Conservation (phyloP, 495 filamentous ascomycete genomes). For the Jackrogersella multiformis region DNA sequence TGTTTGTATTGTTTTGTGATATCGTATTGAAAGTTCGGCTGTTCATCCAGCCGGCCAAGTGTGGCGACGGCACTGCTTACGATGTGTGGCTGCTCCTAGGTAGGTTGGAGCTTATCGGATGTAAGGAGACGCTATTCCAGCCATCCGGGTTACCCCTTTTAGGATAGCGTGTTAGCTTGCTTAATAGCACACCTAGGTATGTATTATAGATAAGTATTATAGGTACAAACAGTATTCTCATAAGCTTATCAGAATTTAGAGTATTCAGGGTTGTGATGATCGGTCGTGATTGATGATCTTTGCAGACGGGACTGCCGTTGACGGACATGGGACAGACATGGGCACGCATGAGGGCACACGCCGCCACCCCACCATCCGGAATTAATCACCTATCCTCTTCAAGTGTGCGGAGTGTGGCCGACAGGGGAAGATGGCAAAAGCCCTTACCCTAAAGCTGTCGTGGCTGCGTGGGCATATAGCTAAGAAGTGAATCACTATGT, state of each 20-base stretch:
- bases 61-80: conserved; percentile 4
- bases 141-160: conserved; percentile 19
- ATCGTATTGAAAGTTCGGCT: not conserved
- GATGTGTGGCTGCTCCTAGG: conserved; percentile 8
- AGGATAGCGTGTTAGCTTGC: conserved; percentile 21
- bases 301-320: conserved; percentile 37
- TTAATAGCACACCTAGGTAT: too few relatives aligned
- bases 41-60: not conserved
- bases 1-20: not conserved
- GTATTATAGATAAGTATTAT: too few relatives aligned
- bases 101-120: not conserved
- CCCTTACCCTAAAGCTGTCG: conserved; percentile 45
- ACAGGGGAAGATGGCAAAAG: conserved; percentile 22
- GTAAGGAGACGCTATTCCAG: conserved; percentile 14
- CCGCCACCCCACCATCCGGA: conserved; percentile 20
- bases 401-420: conserved; percentile 11
- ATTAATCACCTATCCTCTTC: conserved; percentile 18
- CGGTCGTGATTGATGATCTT: conserved; percentile 30
- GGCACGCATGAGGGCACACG: conserved; percentile 5
- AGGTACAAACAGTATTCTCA: conserved; percentile 4
- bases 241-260: conserved; percentile 23
- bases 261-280: conserved; percentile 36
- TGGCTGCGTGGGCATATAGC: conserved; percentile 12
- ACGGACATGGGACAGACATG: conserved; percentile 31
- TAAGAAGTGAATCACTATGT: too few relatives aligned